Conservation (phyloP, 192 early-diverging fungal species). For the Fimicolochytrium jonesii region DNA sequence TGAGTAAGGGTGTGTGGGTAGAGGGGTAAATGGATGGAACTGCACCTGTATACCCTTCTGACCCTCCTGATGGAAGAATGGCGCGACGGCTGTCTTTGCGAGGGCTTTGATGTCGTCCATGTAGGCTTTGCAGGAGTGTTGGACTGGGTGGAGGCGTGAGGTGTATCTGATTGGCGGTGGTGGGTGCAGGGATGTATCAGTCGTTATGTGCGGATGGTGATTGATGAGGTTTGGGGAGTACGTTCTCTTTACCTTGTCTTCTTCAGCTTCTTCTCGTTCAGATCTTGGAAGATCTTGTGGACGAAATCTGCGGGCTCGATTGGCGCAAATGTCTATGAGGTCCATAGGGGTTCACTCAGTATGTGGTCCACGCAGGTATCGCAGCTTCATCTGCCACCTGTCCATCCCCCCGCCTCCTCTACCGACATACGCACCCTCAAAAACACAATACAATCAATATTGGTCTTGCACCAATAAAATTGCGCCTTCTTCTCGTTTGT, state of each 20-base stretch:
- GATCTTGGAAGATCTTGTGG: constrained; percentile 24
- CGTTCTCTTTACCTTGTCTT: constrained; percentile 38
- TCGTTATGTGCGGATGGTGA: not conserved
- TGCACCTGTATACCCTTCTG: constrained; percentile 4
- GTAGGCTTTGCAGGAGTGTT: constrained; percentile 23
- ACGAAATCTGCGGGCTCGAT: constrained; percentile 34
- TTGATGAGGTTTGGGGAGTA: too few species aligned
- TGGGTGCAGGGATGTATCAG: constrained; percentile 5
- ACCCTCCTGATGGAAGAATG: constrained; percentile 19
- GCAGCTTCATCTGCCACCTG: too few species aligned
- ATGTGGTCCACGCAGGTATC: too few species aligned
- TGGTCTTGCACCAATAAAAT: constrained; percentile 32
- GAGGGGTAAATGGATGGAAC: not conserved
- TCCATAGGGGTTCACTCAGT: too few species aligned
- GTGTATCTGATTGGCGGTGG: constrained; percentile 18
- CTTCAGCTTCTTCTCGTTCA: constrained; percentile 31
- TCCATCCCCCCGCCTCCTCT: not conserved
- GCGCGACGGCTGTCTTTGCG: constrained; percentile 15
- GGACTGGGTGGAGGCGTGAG: constrained; percentile 17
- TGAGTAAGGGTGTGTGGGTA: not conserved
- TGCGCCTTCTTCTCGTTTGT: constrained; percentile 8
- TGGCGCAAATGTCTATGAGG: constrained; percentile 7
- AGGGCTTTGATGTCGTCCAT: constrained; percentile 26
- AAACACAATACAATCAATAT: constrained; percentile 43
- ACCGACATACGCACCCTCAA: constrained; percentile 18